Conservation (phyloP, 148 eudicot genomes). For the Silene latifolia region DNA sequence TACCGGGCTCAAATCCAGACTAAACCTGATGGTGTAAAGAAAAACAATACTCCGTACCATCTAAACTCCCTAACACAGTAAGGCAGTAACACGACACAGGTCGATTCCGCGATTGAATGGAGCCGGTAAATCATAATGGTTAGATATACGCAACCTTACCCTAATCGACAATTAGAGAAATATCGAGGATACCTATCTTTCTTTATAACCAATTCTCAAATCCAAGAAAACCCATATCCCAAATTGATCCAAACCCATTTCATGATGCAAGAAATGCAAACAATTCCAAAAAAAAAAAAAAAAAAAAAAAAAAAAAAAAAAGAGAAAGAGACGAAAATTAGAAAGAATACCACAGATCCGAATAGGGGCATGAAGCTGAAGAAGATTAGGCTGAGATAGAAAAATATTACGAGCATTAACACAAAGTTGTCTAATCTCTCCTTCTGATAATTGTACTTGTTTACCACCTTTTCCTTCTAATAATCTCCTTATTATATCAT, state of each 20-base stretch:
- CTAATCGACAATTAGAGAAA: background rate
- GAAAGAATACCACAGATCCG: constrained; percentile 87
- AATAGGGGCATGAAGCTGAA: constrained; percentile 80
- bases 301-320: background rate
- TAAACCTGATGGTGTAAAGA: no score
- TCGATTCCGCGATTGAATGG: background rate
- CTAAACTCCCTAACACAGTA: no score
- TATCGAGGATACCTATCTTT: no score
- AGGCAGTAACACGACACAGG: background rate
- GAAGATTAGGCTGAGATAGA: constrained; percentile 78
- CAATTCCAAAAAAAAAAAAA: constrained; percentile 11
- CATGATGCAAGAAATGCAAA: constrained; percentile 10
- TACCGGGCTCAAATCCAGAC: no score
- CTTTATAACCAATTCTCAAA: no score
- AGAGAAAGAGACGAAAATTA: constrained; percentile 9
- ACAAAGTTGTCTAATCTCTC: constrained; percentile 89
- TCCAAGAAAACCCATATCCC: background rate
- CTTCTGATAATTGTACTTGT: constrained; percentile 76
- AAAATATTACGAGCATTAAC: constrained; percentile 76
- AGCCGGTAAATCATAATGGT: background rate
- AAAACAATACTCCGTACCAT: no score
- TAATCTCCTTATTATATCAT: constrained; percentile 75
- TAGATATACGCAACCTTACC: constrained; percentile 3
- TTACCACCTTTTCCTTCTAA: constrained; percentile 81
- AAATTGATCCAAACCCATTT: constrained; percentile 12